Evolutionary conservation across 2,329 filamentous ascomycete genomes (phyloP).

Genomic region (Mycosphaerelloides madeirae): DNA sequence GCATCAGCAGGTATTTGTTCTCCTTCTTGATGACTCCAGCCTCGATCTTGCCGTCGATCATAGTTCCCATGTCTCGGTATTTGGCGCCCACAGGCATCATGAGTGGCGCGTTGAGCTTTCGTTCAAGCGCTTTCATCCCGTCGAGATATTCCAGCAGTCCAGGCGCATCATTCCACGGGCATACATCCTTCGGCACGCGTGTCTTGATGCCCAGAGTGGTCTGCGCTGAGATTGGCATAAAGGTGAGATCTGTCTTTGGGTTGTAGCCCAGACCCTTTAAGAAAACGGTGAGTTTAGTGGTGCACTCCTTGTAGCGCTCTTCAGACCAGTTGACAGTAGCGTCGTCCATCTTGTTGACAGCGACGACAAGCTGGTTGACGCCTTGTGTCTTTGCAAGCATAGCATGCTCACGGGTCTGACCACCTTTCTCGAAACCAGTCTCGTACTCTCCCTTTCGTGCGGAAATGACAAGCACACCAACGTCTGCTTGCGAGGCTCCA

Average conservation of each 20-base stretch:
- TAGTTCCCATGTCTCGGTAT: conserved; percentile 94
- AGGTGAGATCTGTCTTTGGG: conserved; percentile 84
- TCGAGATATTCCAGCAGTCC: conserved; percentile 95
- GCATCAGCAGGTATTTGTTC: conserved; percentile 86
- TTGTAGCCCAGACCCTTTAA: conserved; percentile 92
- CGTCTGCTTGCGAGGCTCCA: conserved; percentile 68
- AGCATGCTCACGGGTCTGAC: conserved; percentile 95
- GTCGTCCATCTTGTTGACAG: conserved; percentile 99
- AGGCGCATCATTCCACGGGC: conserved; percentile 77
- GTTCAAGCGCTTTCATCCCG: conserved; percentile 83
- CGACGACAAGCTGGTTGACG: conserved; percentile 92
- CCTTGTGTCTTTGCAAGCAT: conserved; percentile 97
- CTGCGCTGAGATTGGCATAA: conserved; percentile 95
- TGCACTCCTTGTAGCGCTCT: conserved; percentile 88
- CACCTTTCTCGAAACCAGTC: conserved; percentile 94
- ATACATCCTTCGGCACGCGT: conserved; percentile 69
- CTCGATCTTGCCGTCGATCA: conserved; percentile 97
- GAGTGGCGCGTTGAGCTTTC: conserved; percentile 95
- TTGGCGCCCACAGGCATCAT: conserved; percentile 98
- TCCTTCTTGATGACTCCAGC: conserved; percentile 91
- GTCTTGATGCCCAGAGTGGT: conserved; percentile 82
- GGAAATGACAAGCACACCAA: conserved; percentile 92
- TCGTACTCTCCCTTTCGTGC: conserved; percentile 98
- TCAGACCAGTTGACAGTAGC: conserved; percentile 93
- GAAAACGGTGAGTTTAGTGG: conserved; percentile 78